phyloP scores from a whole-genome alignment of 257 asterid species.

The Solanum commersonii region DNA sequence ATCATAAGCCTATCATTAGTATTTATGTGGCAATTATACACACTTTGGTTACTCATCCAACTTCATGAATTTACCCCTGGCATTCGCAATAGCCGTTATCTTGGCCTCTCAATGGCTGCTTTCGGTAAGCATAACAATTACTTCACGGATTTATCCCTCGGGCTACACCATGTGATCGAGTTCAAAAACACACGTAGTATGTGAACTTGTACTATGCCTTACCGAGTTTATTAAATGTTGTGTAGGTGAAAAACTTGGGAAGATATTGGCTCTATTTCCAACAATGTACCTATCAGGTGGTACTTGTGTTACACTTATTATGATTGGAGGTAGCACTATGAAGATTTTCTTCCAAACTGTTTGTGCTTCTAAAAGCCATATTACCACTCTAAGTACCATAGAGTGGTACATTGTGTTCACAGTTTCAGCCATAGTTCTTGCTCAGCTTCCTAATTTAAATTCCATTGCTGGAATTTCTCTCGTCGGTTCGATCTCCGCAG shows the following conservation, averaged over 20 bases:
- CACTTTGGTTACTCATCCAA: conserved; percentile 67
- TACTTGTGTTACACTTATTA: conserved; percentile 73
- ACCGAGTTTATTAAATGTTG: background rate
- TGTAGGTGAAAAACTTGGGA: conserved; percentile 61
- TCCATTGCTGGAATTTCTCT: conserved; percentile 83
- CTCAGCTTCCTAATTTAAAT: conserved; percentile 85
- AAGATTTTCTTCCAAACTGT: conserved; percentile 51
- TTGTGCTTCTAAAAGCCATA: conserved; percentile 20
- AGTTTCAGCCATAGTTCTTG: conserved; percentile 40
- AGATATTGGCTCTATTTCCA: conserved; percentile 60
- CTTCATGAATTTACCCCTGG: conserved; percentile 70
- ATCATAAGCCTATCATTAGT: conserved; percentile 41
- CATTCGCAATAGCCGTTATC: conserved; percentile 73
- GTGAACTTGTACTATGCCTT: background rate
- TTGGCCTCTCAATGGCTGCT: conserved; percentile 67
- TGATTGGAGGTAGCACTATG: conserved; percentile 73
- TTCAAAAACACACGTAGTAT: background rate
- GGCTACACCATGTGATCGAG: background rate
- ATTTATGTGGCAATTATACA: conserved; percentile 76
- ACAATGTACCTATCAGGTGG: conserved; percentile 86
- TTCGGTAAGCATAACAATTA: conserved; percentile 36
- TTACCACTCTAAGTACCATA: conserved; percentile 22
- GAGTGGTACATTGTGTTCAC: conserved; percentile 73
- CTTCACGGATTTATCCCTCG: background rate
- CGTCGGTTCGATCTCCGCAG: conserved; percentile 59